phyloP scores from a whole-genome alignment of 768 basidiomycete genomes.

The Daedalea quercina region DNA sequence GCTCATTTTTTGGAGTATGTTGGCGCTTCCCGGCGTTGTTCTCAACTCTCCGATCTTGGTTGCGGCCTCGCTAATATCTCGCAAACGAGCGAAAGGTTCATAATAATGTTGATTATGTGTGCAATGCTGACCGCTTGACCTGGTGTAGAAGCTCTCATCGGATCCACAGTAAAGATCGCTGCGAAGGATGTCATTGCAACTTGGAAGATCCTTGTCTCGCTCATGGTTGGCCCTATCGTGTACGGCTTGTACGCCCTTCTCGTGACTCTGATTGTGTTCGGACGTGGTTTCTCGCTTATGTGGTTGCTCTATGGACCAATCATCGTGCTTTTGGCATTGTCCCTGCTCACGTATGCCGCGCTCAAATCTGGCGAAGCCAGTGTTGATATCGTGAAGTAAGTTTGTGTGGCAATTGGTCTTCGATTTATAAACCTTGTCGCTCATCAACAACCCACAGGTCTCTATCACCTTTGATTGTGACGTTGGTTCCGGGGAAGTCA shows the following conservation, averaged over 20 bases:
- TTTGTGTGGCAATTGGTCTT: too few species aligned
- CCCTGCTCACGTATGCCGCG: slow-evolving; percentile 87
- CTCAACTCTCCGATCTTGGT: slow-evolving; percentile 93
- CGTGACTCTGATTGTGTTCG: slow-evolving; percentile 66
- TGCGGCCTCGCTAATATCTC: slow-evolving; percentile 77
- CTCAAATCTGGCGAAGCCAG: slow-evolving; percentile 98
- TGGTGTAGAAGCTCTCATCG: slow-evolving; percentile 88
- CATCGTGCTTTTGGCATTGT: slow-evolving; percentile 63
- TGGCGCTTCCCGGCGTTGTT: slow-evolving; percentile 87
- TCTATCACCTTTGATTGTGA: slow-evolving; percentile 80
- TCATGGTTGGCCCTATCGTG: slow-evolving; percentile 83
- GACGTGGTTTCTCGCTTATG: slow-evolving; percentile 51
- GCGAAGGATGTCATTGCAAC: slow-evolving; percentile 96
- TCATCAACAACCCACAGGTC: slow-evolving; percentile 52
- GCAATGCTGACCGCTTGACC: not conserved
- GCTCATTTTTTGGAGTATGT: slow-evolving; percentile 70
- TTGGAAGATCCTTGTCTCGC: slow-evolving; percentile 94
- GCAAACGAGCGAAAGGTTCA: slow-evolving; percentile 75
- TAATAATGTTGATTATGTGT: not conserved
- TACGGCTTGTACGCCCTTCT: slow-evolving; percentile 80
- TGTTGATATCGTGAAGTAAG: slow-evolving; percentile 93
- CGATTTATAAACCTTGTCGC: too few species aligned
- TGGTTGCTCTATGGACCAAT: slow-evolving; percentile 75
- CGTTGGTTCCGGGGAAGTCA: slow-evolving; percentile 85
- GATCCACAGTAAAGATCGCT: slow-evolving; percentile 90